Evolutionary conservation across 192 early-diverging fungal genomes (phyloP), one percentile per base, ranked within the genome.

Genomic region (Coemansia sp.): DNA sequence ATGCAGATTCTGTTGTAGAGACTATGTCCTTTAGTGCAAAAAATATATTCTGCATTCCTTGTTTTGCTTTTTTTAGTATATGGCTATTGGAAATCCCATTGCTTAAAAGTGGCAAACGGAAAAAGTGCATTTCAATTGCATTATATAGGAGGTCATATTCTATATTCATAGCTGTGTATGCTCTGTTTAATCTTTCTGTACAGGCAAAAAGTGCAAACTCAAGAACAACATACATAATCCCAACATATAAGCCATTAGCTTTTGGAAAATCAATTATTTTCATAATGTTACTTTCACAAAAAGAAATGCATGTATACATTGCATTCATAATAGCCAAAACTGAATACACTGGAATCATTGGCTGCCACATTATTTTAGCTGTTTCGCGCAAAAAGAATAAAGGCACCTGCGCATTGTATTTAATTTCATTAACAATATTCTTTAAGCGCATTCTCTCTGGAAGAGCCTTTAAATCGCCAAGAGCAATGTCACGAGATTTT

Each of bases 361-460:
- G 77, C 12, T 69, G 72, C 77, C 77, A 79, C 2, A 68, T 42
- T 69, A 79, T 74, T 5, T 69, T 72, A 5, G 53, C 11, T 32
- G 74, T 63, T n/a, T 68, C 77, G 7, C 72, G 72, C 17, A 79
- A 13, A 2, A 54, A 9, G 25, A 54, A 54, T 20, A 54, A 22
- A 10, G 51, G 51, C 9, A 25, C 20, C 8, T 54, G 19, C 7
- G 25, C 19, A 25, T 54, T 22, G 8, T 54, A 54, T 25, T 25
- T 25, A 22, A 54, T 25, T 54, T 54, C 20, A 25, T 13, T 20
- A 8, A 9, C 51, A 7, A 25, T 25, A 54, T 32, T 54, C 4
- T 12, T 8, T 6, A 20, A 25, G 51, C 51, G 2, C 51, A 54
- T 22, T 54, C 20, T 20, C 51, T 54, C 51, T 54, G 51, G 51